Percentiles rank a stretch among this genome's conserved stretches.
phyloP scores from a whole-genome alignment of 2,329 filamentous ascomycete species.

The Macrophomina pseudophaseolina region DNA sequence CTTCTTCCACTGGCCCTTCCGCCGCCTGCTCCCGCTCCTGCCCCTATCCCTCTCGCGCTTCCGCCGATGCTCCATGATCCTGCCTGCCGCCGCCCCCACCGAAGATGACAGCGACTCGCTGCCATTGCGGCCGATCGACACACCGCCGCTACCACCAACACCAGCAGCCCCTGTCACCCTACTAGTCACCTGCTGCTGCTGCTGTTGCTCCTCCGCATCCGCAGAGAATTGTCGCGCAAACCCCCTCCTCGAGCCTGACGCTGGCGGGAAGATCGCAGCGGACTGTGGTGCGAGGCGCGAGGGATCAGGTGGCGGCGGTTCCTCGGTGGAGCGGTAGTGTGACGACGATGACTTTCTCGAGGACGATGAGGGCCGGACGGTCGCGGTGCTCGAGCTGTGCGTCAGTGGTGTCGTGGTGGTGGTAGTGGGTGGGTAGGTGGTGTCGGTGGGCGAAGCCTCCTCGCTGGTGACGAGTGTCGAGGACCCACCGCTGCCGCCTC shows the following conservation, averaged over 20 bases:
- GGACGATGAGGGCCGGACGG: background rate
- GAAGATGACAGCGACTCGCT: conserved; percentile 26
- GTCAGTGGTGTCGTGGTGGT: background rate
- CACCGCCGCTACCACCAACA: background rate
- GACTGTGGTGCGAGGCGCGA: conserved; percentile 73
- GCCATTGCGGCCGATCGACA: background rate
- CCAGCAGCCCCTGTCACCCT: background rate
- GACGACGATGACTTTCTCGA: background rate
- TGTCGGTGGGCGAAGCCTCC: background rate
- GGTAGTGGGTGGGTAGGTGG: background rate
- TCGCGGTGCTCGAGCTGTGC: conserved; percentile 17
- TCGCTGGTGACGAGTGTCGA: background rate
- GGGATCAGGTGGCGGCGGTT: conserved; percentile 31
- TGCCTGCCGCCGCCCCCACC: conserved; percentile 38
- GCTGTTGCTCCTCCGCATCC: conserved; percentile 3
- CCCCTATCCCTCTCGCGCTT: conserved; percentile 57
- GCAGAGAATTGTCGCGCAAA: conserved; percentile 44
- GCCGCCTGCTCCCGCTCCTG: conserved; percentile 68
- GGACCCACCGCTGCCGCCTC: background rate
- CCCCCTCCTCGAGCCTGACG: background rate
- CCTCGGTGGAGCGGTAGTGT: background rate
- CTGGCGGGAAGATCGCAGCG: conserved; percentile 72
- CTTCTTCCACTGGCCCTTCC: conserved; percentile 88
- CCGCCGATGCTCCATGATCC: conserved; percentile 40
- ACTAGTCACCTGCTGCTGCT: conserved; percentile 30